phyloP scores from a whole-genome alignment of 106 monocot genomes.

The Platanthera guangdongensis region DNA sequence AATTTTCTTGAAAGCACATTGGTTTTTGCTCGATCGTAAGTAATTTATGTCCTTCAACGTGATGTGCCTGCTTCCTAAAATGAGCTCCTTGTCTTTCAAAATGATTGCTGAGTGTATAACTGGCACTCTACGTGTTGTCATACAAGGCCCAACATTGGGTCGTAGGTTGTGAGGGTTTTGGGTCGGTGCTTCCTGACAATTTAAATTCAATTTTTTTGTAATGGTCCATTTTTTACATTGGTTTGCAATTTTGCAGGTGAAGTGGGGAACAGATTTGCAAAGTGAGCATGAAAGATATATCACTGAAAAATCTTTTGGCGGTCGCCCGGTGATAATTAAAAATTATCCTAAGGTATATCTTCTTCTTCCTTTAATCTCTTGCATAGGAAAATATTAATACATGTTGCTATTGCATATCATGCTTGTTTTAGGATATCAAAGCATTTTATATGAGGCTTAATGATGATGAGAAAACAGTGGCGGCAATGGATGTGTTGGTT shows the following conservation, averaged over 20 bases:
- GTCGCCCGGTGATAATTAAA: conserved; percentile 82
- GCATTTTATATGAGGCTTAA: conserved; percentile 97
- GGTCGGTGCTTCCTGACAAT: background rate
- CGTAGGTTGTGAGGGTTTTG: no score
- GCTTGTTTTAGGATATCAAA: conserved; percentile 70
- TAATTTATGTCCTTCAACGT: no score
- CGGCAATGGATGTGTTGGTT: conserved; percentile 95
- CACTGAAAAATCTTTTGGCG: conserved; percentile 79
- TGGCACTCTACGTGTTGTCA: no score
- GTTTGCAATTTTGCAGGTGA: conserved; percentile 47
- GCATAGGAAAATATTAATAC: background rate
- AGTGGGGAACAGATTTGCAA: conserved; percentile 96
- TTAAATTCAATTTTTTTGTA: background rate
- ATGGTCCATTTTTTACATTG: conserved; percentile 1
- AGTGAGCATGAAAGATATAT: conserved; percentile 98
- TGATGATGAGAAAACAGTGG: conserved; percentile 95
- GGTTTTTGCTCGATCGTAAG: background rate
- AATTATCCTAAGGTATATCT: conserved; percentile 84
- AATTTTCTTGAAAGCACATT: background rate
- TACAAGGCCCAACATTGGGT: no score
- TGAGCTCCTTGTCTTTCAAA: no score
- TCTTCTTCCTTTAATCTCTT: background rate
- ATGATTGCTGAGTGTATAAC: no score
- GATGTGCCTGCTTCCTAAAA: no score
- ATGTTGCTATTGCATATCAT: background rate